A percentile compares a stretch with the other conserved stretches of the same genome.
phyloP scores from a whole-genome alignment of 768 basidiomycete genomes.

The Trametes sanguinea region DNA sequence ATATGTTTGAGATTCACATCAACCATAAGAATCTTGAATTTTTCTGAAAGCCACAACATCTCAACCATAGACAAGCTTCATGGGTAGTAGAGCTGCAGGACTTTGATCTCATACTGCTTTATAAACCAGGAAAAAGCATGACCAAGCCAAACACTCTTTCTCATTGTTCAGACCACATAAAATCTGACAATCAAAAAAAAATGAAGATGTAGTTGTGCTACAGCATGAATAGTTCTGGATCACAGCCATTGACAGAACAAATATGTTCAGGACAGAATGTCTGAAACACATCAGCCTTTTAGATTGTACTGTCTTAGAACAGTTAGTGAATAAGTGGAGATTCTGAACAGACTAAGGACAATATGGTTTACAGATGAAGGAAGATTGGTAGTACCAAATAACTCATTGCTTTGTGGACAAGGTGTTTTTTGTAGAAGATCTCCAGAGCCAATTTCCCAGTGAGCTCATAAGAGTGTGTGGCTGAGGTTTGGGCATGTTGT shows the following conservation, averaged over 20 bases:
- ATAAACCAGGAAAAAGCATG: slow-evolving; percentile 7
- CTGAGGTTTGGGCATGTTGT: too few relatives aligned
- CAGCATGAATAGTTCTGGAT: not conserved
- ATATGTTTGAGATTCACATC: slow-evolving; percentile 26
- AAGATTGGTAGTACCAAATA: not conserved
- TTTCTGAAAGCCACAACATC: slow-evolving; percentile 26
- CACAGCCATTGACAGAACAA: too few relatives aligned
- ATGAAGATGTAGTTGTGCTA: not conserved
- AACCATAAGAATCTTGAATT: slow-evolving; percentile 37
- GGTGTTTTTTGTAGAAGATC: too few relatives aligned
- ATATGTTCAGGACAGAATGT: too few relatives aligned
- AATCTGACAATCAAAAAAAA: not conserved
- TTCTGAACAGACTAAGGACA: slow-evolving; percentile 29
- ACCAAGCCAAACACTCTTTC: slow-evolving; percentile 13
- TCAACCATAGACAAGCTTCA: slow-evolving; percentile 35
- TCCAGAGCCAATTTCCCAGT: too few relatives aligned
- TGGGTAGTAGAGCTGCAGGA: slow-evolving; percentile 28
- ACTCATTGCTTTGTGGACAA: not conserved
- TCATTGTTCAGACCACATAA: not conserved
- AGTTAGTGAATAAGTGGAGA: slow-evolving; percentile 4
- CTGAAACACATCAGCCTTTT: too few relatives aligned
- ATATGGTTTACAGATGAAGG: not conserved
- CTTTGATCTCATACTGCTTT: slow-evolving; percentile 21
- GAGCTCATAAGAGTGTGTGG: too few relatives aligned
- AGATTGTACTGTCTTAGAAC: too few relatives aligned